Conservation (phyloP, 768 basidiomycete species). For the Tricholoma bakamatsutake region DNA sequence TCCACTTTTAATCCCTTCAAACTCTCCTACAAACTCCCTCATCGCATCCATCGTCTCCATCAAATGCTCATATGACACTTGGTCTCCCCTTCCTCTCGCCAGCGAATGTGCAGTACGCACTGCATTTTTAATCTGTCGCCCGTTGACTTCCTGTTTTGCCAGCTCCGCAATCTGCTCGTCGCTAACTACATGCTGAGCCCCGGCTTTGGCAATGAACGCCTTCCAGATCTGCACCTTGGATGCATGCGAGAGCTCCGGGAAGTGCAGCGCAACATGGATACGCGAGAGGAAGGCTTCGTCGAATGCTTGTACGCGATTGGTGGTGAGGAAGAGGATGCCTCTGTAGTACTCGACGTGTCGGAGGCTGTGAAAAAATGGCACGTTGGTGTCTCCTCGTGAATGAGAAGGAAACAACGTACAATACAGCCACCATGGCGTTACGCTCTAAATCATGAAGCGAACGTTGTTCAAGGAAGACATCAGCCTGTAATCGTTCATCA, state of each 20-base stretch:
- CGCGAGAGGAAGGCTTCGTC: slow-evolving; percentile 67
- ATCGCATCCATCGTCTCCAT: slow-evolving; percentile 55
- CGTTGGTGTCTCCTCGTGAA: slow-evolving; percentile 19
- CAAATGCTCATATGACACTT: slow-evolving; percentile 45
- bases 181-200: slow-evolving; percentile 29
- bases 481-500: slow-evolving; percentile 32
- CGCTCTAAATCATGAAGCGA: slow-evolving; percentile 58
- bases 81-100: slow-evolving; percentile 42
- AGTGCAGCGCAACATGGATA: slow-evolving; percentile 62
- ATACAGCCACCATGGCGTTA: slow-evolving; percentile 71
- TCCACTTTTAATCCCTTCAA: slow-evolving; percentile 21
- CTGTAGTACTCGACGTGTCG: slow-evolving; percentile 55
- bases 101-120: slow-evolving; percentile 59
- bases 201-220: slow-evolving; percentile 49
- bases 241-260: slow-evolving; percentile 46
- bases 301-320: slow-evolving; percentile 52
- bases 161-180: slow-evolving; percentile 39
- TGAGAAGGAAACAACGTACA: slow-evolving; percentile 27
- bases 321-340: slow-evolving; percentile 52
- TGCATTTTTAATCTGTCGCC: slow-evolving; percentile 66
- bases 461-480: slow-evolving; percentile 69
- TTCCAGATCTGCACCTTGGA: slow-evolving; percentile 59
- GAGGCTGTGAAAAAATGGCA: slow-evolving; percentile 28
- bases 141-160: slow-evolving; percentile 50
- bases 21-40: slow-evolving; percentile 51